Base-by-base conservation (phyloP, 495 filamentous ascomycete genomes). In the Hyphodiscus hymeniophilus region DNA sequence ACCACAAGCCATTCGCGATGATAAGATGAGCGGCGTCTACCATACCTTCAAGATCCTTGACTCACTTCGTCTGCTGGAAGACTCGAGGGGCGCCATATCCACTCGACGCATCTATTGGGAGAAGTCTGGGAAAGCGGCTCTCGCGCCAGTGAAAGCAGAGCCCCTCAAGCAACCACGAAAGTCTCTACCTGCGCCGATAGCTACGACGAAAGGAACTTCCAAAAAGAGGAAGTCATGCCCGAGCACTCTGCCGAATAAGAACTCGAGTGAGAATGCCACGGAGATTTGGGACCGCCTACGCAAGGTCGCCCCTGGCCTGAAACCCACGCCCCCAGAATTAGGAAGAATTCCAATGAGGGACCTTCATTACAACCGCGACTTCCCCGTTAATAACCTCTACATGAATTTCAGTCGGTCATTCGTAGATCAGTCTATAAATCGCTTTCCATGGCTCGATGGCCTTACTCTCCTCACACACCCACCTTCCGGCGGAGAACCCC, bases 11-110 rank as follows among this genome's bases (percentile, higher is more conserved):
- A 26, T 30, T 1, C 42, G 58, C 20, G 58, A 58, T 31, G 49
- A 55, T 18, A 54, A 51, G 20, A 35, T 42, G 7, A 61, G 54
- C 23, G 58, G 48, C 7, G 58, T 50, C 3, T 54, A 51, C 28
- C 21, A 52, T 15, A 58, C 58, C 13, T 54, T 56, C 45, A 61
- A 51, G 45, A 58, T 61, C 26, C 47, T 60, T 6, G 53, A 60
- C 28, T 44, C 28, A 5, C 54, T 60, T 3, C n/a, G 30, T 2
- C 46, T 36, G n/a, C 6, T 54, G 3, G 34, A 17, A 15, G 53
- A 56, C 24, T 6, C 16, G 5, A 15, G 40, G 1, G 54, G 54
- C 16, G 42, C 26, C 16, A 18, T 7, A 35, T 39, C 31, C 10
- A 41, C 18, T 3, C 38, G 53, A 44, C n/a, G 13, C 13, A 34